Base-by-base conservation (phyloP, 2,329 filamentous ascomycete genomes). In the Cephalotrichum gorgonifer region DNA sequence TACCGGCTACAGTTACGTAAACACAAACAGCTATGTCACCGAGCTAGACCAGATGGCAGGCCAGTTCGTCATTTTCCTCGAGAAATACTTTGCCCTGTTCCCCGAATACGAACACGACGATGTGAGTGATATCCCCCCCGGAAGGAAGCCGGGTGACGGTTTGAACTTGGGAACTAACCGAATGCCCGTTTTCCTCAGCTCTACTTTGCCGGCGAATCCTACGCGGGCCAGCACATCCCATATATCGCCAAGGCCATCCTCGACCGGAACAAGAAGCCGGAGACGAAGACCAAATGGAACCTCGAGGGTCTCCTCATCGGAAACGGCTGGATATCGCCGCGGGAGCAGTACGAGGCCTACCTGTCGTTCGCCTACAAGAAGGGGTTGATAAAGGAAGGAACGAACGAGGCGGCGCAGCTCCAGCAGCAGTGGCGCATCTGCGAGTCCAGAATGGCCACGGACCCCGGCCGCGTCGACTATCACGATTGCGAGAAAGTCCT, bases 241-340 rank as follows among this genome's bases (percentile, higher is more conserved):
- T 95, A 98, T 64, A 93, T 99, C 55, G 86, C 90, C n/a, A 83
- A 84, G 60, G 86, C 86, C 20, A 95, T 98, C 49, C 73, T 96
- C 51, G 83, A 89, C 44, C 87, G 88, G 52, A 98, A 98, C 70
- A 84, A 85, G 59, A 46, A 56, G 6, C 47, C 56, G 6, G 28
- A 12, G 11, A 20, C 31, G 3, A 66, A 69, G 48, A 62, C 69
- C 38, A 64, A 67, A 25, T 98, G 91, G 93, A 84, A 85, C 46
- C 69, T 99, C 26, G 77, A 83, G 55, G 93, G 91, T 8, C 71
- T 98, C 20, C 64, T 98, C 31, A 97, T 99, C 53, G 94, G 94
- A 49, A 99, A 98, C 62, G 93, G 91, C 35, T 99, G 94, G 93
- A 91, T 98, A 48, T 86, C 90, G 2, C 90, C 91, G 1, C 71